Evolutionary conservation across 176 grass and related monocot genomes (phyloP).

Genomic region (Bothriochloa decipiens): DNA sequence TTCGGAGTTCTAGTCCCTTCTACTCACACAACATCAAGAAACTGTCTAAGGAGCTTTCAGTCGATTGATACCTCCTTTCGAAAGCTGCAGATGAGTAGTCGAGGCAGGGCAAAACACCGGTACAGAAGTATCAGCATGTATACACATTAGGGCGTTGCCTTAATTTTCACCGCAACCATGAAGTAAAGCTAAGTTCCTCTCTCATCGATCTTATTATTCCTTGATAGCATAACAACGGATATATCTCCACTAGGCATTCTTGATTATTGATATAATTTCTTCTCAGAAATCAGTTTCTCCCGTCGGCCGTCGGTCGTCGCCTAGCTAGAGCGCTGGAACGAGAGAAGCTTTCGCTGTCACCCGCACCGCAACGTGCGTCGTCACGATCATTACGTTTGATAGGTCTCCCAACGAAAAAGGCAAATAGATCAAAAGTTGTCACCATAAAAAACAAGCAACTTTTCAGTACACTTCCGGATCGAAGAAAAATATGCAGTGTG

Average conservation of each 20-base stretch:
- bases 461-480: neutral
- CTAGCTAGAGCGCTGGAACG: neutral
- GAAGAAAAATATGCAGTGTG: neutral
- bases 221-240: neutral
- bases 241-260: neutral
- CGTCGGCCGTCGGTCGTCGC: neutral
- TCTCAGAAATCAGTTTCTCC: neutral
- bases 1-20: no score
- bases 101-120: no score
- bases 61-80: no score
- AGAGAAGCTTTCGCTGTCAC: slow-evolving; percentile 33
- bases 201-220: neutral
- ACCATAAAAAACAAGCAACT: neutral
- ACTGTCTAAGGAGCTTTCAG: no score
- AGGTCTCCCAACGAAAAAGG: slow-evolving; percentile 31
- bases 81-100: no score
- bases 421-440: slow-evolving; percentile 12
- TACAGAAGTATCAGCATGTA: no score
- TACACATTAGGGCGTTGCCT: no score
- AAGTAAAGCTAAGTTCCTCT: no score
- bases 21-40: no score
- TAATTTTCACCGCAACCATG: no score
- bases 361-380: slow-evolving; percentile 18
- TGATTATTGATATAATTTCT: neutral
- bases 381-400: slow-evolving; percentile 31